Conservation (phyloP, 345 rosid genomes). For the Mangifera indica region DNA sequence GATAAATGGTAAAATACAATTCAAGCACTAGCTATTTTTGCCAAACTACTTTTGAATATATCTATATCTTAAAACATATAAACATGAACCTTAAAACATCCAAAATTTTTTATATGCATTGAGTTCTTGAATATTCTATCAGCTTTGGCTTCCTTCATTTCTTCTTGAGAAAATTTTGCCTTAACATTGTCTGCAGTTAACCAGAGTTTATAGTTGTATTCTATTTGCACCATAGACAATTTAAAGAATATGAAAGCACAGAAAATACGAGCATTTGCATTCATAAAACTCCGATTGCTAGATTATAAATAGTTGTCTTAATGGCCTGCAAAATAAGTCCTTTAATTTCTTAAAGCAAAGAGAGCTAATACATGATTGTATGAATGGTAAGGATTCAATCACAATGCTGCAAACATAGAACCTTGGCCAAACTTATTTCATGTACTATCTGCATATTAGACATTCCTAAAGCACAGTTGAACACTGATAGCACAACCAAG, state of each 20-base stretch:
- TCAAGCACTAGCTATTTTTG: constrained; percentile 1
- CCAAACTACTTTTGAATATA: not conserved
- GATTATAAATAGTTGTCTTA: not conserved
- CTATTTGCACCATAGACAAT: no score
- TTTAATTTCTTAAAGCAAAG: not conserved
- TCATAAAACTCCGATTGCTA: not conserved
- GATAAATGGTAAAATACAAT: not conserved
- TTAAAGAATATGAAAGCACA: no score
- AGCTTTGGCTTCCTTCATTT: no score
- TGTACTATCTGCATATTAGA: not conserved
- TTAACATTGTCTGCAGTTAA: no score
- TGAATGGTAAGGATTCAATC: not conserved
- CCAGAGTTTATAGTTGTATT: not conserved
- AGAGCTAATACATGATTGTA: not conserved
- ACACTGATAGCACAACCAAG: not conserved
- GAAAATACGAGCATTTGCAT: not conserved
- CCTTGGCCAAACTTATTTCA: not conserved
- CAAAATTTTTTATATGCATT: not conserved
- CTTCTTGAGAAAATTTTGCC: no score
- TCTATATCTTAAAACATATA: not conserved
- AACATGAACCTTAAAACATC: not conserved
- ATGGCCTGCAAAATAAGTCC: not conserved
- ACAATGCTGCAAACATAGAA: not conserved
- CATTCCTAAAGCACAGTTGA: not conserved
- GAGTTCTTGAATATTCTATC: no score